phyloP scores from a whole-genome alignment of 352 stramenopile species.

The Hyaloperonospora brassicae region DNA sequence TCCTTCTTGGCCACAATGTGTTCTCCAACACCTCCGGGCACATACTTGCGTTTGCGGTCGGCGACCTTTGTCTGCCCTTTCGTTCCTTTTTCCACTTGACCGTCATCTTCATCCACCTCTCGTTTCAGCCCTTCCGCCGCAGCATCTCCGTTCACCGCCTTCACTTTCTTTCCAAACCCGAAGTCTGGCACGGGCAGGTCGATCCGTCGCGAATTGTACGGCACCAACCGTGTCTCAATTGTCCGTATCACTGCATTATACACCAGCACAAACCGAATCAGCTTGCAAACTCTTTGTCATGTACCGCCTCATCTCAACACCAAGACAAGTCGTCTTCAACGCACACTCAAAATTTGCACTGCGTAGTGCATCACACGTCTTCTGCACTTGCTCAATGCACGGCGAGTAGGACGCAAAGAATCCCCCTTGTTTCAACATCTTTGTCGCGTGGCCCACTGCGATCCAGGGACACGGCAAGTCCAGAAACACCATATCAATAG shows the following conservation, averaged over 20 bases:
- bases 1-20: conserved; percentile 79
- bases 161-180: conserved; percentile 34
- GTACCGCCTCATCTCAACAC: too few species aligned
- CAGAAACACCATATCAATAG: conserved; percentile 94
- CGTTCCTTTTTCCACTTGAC: conserved; percentile 21
- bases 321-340: conserved; percentile 10
- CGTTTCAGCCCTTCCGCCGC: conserved; percentile 1
- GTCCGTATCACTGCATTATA: conserved; percentile 59
- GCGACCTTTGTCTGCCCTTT: conserved; percentile 26
- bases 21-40: conserved; percentile 41
- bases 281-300: too few species aligned
- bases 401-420: conserved; percentile 95
- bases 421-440: conserved; percentile 89
- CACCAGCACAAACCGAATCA: conserved; percentile 3
- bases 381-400: conserved; percentile 98
- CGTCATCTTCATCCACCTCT: conserved; percentile 1
- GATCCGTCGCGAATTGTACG: conserved; percentile 61
- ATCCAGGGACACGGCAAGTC: conserved; percentile 97
- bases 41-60: conserved; percentile 48
- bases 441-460: conserved; percentile 87
- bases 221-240: conserved; percentile 91
- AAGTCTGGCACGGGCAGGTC: conserved; percentile 69
- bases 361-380: conserved; percentile 65
- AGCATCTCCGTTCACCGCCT: conserved; percentile 12
- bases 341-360: conserved; percentile 77